Conservation (phyloP, 768 basidiomycete genomes). For the Holtermannia corniformis region DNA sequence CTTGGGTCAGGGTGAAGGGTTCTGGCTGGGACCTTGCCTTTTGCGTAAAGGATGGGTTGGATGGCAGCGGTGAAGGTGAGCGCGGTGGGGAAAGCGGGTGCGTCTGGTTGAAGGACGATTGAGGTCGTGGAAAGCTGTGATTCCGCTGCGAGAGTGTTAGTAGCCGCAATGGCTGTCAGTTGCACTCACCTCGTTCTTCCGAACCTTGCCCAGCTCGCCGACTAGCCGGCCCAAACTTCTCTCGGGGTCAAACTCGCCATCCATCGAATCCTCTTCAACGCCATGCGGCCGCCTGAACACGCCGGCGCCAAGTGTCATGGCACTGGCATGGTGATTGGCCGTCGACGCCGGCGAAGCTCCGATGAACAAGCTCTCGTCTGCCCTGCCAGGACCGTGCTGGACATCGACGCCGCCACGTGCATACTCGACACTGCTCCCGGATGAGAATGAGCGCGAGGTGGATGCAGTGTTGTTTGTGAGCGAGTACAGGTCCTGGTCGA, state of each 20-base stretch:
- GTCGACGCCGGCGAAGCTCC: conserved; percentile 53
- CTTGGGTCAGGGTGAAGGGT: conserved; percentile 24
- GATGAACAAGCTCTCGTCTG: conserved; percentile 14
- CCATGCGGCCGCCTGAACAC: conserved; percentile 50
- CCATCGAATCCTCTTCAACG: conserved; percentile 51
- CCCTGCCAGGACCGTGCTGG: neutral
- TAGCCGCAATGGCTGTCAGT: neutral
- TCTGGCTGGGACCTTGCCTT: conserved; percentile 12
- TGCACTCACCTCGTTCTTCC: conserved; percentile 23
- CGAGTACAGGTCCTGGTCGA: conserved; percentile 29
- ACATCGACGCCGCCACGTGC: neutral
- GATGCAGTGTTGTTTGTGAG: conserved; percentile 16
- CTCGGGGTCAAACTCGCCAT: conserved; percentile 46
- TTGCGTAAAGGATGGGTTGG: conserved; percentile 6
- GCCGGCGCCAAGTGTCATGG: conserved; percentile 74
- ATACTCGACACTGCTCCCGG: neutral
- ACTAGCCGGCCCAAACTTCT: conserved; percentile 35
- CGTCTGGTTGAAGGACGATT: conserved; percentile 23
- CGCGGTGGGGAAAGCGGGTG: conserved; percentile 25
- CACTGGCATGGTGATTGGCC: conserved; percentile 80
- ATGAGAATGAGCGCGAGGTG: conserved; percentile 1
- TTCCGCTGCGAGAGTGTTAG: neutral
- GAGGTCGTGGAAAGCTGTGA: conserved; percentile 13
- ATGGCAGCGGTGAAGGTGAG: conserved; percentile 23
- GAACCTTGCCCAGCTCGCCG: conserved; percentile 30